These are phyloP conservation scores for Dendryphion nanum DNA, from an alignment of 2,329 filamentous ascomycete species.

Conservation along the genomic window DNA sequence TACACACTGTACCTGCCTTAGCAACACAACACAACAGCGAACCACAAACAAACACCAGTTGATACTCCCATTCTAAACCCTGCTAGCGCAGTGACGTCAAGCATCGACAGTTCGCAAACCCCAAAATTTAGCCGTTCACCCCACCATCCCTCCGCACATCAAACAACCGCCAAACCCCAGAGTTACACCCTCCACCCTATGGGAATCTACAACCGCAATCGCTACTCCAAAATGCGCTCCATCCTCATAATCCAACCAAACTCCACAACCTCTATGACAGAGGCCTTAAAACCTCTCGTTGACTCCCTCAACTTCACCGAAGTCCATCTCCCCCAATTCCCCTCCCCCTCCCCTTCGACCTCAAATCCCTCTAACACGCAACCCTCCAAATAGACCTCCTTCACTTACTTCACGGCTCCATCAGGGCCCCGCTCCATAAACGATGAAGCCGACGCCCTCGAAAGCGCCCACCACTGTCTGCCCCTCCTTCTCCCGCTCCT, in stretches of 20 bases:
- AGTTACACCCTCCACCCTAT: too few relatives aligned
- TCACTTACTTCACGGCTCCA: constrained; percentile 67
- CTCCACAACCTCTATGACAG: constrained; percentile 71
- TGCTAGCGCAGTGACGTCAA: too few relatives aligned
- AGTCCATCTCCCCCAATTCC: constrained; percentile 37
- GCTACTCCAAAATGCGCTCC: constrained; percentile 33
- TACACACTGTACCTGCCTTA: too few relatives aligned
- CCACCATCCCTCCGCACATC: too few relatives aligned
- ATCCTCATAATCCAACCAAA: constrained; percentile 80
- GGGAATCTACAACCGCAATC: constrained; percentile 23
- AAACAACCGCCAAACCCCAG: too few relatives aligned
- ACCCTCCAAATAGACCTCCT: constrained; percentile 45
- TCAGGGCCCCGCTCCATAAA: constrained; percentile 74
- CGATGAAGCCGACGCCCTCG: constrained; percentile 64
- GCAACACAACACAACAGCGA: too few relatives aligned
- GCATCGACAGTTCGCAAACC: too few relatives aligned
- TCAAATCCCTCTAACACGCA: constrained; percentile 44
- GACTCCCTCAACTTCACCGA: constrained; percentile 44
- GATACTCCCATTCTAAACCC: too few relatives aligned
- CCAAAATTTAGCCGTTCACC: too few relatives aligned
- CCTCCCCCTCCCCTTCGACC: constrained; percentile 23
- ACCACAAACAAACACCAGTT: too few relatives aligned
- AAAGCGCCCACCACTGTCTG: constrained; percentile 63
- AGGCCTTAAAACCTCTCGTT: constrained; percentile 57
- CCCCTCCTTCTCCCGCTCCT: constrained; percentile 50